A percentile compares a stretch with the other conserved stretches of the same genome.
phyloP scores from a whole-genome alignment of 2,329 filamentous ascomycete genomes.

The Aspergillus arachidicola region DNA sequence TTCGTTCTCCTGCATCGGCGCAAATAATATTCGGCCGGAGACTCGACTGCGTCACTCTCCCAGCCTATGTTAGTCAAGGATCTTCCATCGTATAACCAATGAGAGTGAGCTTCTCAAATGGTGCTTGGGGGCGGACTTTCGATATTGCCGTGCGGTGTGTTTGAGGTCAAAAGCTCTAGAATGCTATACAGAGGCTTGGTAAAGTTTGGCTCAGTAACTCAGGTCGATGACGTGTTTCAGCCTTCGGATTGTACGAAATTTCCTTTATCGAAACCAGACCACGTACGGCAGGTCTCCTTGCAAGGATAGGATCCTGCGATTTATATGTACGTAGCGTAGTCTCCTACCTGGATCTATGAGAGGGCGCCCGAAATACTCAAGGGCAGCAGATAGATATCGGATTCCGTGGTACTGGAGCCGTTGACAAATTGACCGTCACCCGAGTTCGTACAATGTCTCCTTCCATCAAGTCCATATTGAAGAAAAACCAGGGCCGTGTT shows the following conservation, averaged over 20 bases:
- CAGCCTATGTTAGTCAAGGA: neutral
- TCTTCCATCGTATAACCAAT: neutral
- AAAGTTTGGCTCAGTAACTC: neutral
- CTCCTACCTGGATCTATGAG: neutral
- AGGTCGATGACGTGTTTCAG: neutral
- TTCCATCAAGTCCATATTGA: neutral
- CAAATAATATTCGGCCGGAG: neutral
- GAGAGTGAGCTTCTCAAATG: neutral
- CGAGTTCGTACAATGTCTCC: neutral
- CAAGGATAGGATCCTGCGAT: neutral
- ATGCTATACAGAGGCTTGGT: neutral
- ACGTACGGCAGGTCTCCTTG: neutral
- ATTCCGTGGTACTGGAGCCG: neutral
- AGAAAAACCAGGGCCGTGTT: neutral
- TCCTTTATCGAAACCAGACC: neutral
- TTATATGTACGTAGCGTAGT: neutral
- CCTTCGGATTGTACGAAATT: neutral
- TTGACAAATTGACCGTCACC: neutral
- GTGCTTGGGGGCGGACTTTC: neutral
- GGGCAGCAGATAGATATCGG: neutral
- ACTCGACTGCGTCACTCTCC: neutral
- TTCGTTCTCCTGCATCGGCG: neutral
- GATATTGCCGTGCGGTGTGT: neutral
- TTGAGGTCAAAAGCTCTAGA: neutral
- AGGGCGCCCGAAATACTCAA: neutral